Base-by-base conservation (phyloP, 495 filamentous ascomycete genomes). In the Penicillium canariense region DNA sequence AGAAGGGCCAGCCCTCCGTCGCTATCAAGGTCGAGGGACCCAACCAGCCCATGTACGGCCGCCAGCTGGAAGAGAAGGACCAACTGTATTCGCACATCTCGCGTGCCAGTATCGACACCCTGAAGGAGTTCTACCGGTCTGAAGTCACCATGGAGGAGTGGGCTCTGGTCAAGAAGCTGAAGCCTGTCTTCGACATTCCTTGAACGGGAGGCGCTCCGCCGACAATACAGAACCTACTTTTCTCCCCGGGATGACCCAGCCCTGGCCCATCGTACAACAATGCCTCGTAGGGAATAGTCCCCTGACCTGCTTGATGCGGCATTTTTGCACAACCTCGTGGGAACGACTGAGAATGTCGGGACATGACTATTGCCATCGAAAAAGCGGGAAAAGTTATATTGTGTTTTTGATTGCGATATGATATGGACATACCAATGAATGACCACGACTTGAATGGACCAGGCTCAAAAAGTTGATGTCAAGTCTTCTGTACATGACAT, bases 21-120 rank as follows among this genome's bases (percentile, higher is more conserved):
- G 94, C 94, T 22, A 80, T 99, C 73, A 99, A 99, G 83, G 91
- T 99, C 66, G 94, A 99, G 75, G 93, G 91, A 14, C 74, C 87
- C 18, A 93, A 97, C 71, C 94, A 99, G 74, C 94, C 94, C 11
- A 81, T 88, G 52, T 99, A 99, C 68, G 94, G 94, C 35, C 87
- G 94, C 48, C 94, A 99, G 40, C 81, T 97, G 46, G 94, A 99
- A 72, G 93, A 99, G 68, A 87, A 87, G 67, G 94, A 99, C 70
- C 77, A 72, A 15, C 80, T 99, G 26, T 96, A 96, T 79, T 90
- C 86, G 44, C 78, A 86, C 32, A 94, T 99, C 60, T 91, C 87
- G 36, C 83, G 94, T 55, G 77, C 80, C 57, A 91, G 86, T 65
- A 97, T 99, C 72, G 90, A 99, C 73, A 89, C 85, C 25, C 82